These are phyloP conservation scores for Agarophyton chilense DNA, from an alignment of 23 red algal species.

Conservation along the genomic window DNA sequence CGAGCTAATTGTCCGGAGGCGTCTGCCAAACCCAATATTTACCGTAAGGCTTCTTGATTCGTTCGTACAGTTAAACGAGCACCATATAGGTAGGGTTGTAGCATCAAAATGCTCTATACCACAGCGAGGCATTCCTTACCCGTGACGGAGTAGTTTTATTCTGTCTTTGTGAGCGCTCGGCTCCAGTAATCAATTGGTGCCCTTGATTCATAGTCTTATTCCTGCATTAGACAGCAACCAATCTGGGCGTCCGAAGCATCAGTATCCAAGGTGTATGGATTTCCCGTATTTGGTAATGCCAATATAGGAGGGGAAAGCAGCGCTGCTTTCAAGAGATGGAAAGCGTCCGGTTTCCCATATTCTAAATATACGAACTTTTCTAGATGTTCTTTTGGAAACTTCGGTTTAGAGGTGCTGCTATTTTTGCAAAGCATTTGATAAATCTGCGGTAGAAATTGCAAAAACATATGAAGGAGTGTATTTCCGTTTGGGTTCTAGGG, in stretches of 20 bases:
- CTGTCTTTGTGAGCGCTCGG: no score
- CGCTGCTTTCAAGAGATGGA: not conserved
- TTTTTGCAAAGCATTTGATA: not conserved
- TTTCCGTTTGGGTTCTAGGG: no score
- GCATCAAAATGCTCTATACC: not conserved
- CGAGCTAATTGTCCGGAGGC: not conserved
- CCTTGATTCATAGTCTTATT: not conserved
- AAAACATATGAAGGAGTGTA: no score
- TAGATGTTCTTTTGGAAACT: not conserved
- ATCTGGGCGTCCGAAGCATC: slow-evolving; percentile 20
- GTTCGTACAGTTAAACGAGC: not conserved
- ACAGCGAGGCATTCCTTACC: slow-evolving; percentile 12
- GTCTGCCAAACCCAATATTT: not conserved
- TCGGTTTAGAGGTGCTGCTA: slow-evolving; percentile 9
- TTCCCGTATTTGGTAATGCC: slow-evolving; percentile 3
- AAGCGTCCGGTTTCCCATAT: no score
- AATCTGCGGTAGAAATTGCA: no score
- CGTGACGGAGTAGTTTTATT: not conserved
- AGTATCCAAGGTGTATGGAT: no score
- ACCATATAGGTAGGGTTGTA: slow-evolving; percentile 16
- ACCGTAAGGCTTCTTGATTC: not conserved
- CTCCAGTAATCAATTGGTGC: slow-evolving; percentile 23
- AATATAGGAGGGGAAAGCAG: slow-evolving; percentile 5
- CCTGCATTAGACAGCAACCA: slow-evolving; percentile 21
- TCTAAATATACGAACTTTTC: not conserved